Base-by-base conservation (phyloP, 768 basidiomycete species). In the Albatrellus ellisii region DNA sequence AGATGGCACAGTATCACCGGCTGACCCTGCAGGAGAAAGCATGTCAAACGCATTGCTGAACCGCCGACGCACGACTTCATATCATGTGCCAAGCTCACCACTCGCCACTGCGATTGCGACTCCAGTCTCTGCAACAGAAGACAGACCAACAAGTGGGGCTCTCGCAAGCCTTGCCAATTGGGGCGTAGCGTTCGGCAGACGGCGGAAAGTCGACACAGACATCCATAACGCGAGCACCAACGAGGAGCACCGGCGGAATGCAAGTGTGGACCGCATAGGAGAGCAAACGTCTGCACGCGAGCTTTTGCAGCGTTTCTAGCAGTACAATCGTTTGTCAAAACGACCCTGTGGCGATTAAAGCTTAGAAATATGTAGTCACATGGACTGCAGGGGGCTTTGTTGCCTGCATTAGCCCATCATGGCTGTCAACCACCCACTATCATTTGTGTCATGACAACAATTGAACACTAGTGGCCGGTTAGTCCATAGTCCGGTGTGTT, bases 1-100 rank as follows among this genome's bases (percentile, higher is more conserved):
- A 9, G 44, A 50, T 5, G 37, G 46, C 26, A 52, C 53, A 8
- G 73, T 79, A 2, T 77, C 77, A 2, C 74, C 79, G 0, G 70
- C 74, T 36, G 79, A 68, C 34, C 75, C 76, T 0, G 63, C 74
- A 6, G 67, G 74, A 11, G 79, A 81, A 18, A 80, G 75, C 8
- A 67, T 82, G 62, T 58, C 68, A 3, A 72, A 54, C 36, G 61
- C 62, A 44, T 54, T 56, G 43, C 56, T 56, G 18, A 52, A 22
- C 24, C 66, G 81, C 40, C 63, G 73, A 41, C 64, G 79, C 45
- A 75, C 78, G 29, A 63, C 69, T 11, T 84, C 80, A 42, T 68
- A 18, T 9, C 35, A 78, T 50, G 44, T 15, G 24, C 61, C 18
- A 43, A 62, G 26, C 57, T 57, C 43, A 28, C 54, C 47, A 43